Conservation (phyloP, 768 basidiomycete species). For the Hebeloma cylindrosporum region DNA sequence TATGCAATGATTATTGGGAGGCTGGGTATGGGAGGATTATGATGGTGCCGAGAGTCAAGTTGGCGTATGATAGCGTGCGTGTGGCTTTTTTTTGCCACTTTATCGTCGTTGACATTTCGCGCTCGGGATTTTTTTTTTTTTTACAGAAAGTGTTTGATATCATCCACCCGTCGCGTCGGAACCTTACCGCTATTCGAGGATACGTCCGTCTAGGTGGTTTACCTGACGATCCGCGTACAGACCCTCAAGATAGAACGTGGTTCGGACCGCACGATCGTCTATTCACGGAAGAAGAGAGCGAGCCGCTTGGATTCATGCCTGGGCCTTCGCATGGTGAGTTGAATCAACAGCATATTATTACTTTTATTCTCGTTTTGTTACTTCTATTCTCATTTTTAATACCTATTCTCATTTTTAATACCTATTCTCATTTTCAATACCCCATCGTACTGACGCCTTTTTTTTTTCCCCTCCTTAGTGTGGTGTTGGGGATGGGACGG, state of each 20-base stretch:
- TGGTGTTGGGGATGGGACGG: slow-evolving; percentile 99
- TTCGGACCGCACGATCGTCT: slow-evolving; percentile 96
- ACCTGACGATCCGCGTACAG: slow-evolving; percentile 93
- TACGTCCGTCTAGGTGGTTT: slow-evolving; percentile 92
- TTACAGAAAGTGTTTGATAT: slow-evolving; percentile 88
- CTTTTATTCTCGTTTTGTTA: slow-evolving; percentile 1
- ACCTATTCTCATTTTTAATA: too few relatives aligned
- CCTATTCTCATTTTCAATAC: too few relatives aligned
- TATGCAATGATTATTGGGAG: slow-evolving; percentile 99
- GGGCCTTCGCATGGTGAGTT: slow-evolving; percentile 86
- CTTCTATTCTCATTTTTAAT: not conserved
- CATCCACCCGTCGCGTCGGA: slow-evolving; percentile 86
- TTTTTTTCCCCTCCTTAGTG: slow-evolving; percentile 46
- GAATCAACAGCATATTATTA: not conserved
- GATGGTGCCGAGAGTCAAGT: slow-evolving; percentile 96
- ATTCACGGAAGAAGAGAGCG: slow-evolving; percentile 86
- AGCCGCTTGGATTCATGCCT: slow-evolving; percentile 69
- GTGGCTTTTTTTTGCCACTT: not conserved
- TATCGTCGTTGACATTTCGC: not conserved
- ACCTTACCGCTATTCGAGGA: slow-evolving; percentile 93
- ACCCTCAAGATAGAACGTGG: slow-evolving; percentile 98
- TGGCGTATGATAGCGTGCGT: slow-evolving; percentile 89
- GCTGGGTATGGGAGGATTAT: slow-evolving; percentile 94
- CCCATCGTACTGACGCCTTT: too few relatives aligned
- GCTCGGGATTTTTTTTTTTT: not conserved